phyloP scores from a whole-genome alignment of 2,329 filamentous ascomycete species.

The Xylariaceae sp. region DNA sequence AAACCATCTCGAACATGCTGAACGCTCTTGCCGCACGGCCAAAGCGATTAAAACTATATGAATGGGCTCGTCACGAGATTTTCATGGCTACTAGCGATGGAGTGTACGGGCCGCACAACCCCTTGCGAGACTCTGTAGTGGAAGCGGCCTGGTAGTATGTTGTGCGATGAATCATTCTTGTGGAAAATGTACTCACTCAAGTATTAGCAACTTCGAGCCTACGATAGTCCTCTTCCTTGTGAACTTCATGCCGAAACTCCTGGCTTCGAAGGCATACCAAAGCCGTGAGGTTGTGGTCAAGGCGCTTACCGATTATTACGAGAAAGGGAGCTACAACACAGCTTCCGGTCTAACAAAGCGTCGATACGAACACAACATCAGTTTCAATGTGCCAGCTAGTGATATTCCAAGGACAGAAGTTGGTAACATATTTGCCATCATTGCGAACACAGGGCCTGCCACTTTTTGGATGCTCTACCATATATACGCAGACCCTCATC shows the following conservation, averaged over 20 bases:
- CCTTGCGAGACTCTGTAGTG: constrained; percentile 16
- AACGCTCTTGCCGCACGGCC: constrained; percentile 5
- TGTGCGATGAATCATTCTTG: neutral
- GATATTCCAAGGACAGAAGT: constrained; percentile 5
- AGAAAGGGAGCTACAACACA: neutral
- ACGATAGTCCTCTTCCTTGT: constrained; percentile 14
- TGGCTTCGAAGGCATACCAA: constrained; percentile 6
- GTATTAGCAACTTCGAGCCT: constrained; percentile 15
- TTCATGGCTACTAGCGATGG: constrained; percentile 16
- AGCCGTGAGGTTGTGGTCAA: constrained; percentile 7
- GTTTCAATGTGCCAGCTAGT: neutral
- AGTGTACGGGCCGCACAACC: constrained; percentile 22
- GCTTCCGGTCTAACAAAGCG: constrained; percentile 8
- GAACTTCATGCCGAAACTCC: constrained; percentile 6
- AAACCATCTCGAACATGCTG: constrained; percentile 14
- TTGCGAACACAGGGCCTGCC: constrained; percentile 6
- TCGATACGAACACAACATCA: constrained; percentile 5
- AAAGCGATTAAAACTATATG: constrained; percentile 10
- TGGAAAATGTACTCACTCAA: neutral
- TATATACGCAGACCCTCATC: constrained; percentile 14
- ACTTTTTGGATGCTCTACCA: constrained; percentile 17
- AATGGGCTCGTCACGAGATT: constrained; percentile 19
- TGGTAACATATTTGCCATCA: constrained; percentile 4
- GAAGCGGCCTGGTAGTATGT: constrained; percentile 20
- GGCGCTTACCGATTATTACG: constrained; percentile 9